phyloP scores from a whole-genome alignment of 345 rosid genomes.

The Theobroma cacao region DNA sequence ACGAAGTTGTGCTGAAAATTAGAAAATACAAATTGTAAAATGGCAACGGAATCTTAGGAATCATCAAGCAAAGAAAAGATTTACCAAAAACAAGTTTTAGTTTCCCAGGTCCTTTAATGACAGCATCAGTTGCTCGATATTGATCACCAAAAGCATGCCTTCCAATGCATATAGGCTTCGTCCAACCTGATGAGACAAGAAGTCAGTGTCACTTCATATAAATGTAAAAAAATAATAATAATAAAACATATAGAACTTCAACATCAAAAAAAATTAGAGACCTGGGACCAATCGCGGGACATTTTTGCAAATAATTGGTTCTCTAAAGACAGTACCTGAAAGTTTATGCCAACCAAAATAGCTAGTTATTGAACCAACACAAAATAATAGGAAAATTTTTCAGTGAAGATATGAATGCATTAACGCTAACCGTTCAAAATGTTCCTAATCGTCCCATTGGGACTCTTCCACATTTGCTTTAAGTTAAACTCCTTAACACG shows the following conservation, averaged over 20 bases:
- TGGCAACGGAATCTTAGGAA: neutral
- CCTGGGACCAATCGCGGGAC: constrained; percentile 87
- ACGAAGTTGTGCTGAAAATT: neutral
- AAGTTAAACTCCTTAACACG: constrained; percentile 82
- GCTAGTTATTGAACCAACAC: neutral
- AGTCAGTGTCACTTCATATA: constrained; percentile 6
- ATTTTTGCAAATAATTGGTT: constrained; percentile 94
- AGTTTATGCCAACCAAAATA: constrained; percentile 18
- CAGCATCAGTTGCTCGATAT: constrained; percentile 89
- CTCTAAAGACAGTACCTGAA: constrained; percentile 97
- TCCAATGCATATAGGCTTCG: constrained; percentile 97
- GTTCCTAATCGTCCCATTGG: constrained; percentile 94
- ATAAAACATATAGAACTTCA: neutral
- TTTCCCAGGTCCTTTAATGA: constrained; percentile 88
- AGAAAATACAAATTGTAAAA: neutral
- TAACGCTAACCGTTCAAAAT: constrained; percentile 74
- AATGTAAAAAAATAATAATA: neutral
- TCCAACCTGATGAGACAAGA: constrained; percentile 64
- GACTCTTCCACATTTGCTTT: constrained; percentile 98
- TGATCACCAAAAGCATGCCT: constrained; percentile 99
- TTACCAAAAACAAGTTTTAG: constrained; percentile 87
- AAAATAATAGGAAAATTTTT: neutral
- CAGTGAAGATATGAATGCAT: neutral
- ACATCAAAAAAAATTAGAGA: constrained; percentile 16
- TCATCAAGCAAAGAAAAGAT: constrained; percentile 8